Evolutionary conservation across 2,329 filamentous ascomycete genomes (phyloP).

Genomic region (Cladosporium sp.): DNA sequence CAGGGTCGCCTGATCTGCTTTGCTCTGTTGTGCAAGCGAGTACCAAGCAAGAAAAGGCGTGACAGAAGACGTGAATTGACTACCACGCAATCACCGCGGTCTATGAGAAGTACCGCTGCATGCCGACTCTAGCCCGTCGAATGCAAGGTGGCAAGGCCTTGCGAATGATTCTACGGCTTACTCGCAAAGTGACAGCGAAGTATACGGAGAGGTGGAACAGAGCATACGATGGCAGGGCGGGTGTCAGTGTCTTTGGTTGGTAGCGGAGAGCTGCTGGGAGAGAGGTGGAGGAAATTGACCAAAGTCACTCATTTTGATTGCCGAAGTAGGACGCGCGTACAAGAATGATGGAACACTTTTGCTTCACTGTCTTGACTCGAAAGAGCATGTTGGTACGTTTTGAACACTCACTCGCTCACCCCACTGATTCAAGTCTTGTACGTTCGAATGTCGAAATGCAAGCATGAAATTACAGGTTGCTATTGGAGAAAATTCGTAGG

Average conservation of each 20-base stretch:
- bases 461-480: neutral
- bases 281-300: conserved; percentile 21
- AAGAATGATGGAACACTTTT: neutral
- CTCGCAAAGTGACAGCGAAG: neutral
- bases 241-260: neutral
- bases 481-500: neutral
- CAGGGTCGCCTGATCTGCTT: neutral
- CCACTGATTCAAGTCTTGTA: neutral
- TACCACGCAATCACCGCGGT: neutral
- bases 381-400: neutral
- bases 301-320: conserved; percentile 29
- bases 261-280: neutral
- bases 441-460: neutral
- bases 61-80: neutral
- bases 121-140: neutral
- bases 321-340: neutral
- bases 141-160: neutral
- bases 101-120: neutral
- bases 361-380: neutral
- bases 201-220: neutral
- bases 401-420: neutral
- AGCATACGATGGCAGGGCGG: neutral
- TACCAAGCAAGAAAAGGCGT: neutral
- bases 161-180: neutral
- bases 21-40: neutral